These are phyloP conservation scores for Fusarium decemcellulare DNA, from an alignment of 2,329 filamentous ascomycete species.

Conservation along the genomic window DNA sequence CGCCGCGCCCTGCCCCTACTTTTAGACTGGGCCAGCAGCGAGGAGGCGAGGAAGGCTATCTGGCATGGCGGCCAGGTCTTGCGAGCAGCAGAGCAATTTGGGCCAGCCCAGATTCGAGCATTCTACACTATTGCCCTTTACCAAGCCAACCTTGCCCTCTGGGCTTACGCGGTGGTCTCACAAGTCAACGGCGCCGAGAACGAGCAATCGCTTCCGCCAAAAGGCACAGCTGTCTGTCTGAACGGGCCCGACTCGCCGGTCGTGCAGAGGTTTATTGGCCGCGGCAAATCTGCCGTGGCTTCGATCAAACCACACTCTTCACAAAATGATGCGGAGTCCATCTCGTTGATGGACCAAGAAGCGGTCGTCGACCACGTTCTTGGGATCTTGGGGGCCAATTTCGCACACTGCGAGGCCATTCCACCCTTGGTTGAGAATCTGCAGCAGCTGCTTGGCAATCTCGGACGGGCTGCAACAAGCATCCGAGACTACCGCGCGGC, in stretches of 20 bases:
- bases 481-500: slow-evolving; percentile 7
- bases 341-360: slow-evolving; percentile 26
- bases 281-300: slow-evolving; percentile 17
- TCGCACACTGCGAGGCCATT: slow-evolving; percentile 21
- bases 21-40: slow-evolving; percentile 18
- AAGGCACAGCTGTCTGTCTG: slow-evolving; percentile 13
- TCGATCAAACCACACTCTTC: slow-evolving; percentile 9
- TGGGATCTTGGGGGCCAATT: slow-evolving; percentile 22
- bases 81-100: slow-evolving; percentile 21
- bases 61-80: slow-evolving; percentile 32
- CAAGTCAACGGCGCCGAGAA: neutral
- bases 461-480: slow-evolving; percentile 22
- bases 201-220: neutral
- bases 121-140: slow-evolving; percentile 32
- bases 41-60: slow-evolving; percentile 25
- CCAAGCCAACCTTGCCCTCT: slow-evolving; percentile 25
- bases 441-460: slow-evolving; percentile 27
- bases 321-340: neutral
- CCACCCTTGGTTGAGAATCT: slow-evolving; percentile 32
- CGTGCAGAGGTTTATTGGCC: slow-evolving; percentile 25
- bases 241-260: slow-evolving; percentile 25
- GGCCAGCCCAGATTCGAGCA: slow-evolving; percentile 12
- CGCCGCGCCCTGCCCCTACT: slow-evolving; percentile 24
- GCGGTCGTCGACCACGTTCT: slow-evolving; percentile 21
- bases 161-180: slow-evolving; percentile 31